Evolutionary conservation across 2,329 filamentous ascomycete genomes (phyloP), one percentile per base, ranked within the genome.

Genomic region (Nannizzia gypsea): DNA sequence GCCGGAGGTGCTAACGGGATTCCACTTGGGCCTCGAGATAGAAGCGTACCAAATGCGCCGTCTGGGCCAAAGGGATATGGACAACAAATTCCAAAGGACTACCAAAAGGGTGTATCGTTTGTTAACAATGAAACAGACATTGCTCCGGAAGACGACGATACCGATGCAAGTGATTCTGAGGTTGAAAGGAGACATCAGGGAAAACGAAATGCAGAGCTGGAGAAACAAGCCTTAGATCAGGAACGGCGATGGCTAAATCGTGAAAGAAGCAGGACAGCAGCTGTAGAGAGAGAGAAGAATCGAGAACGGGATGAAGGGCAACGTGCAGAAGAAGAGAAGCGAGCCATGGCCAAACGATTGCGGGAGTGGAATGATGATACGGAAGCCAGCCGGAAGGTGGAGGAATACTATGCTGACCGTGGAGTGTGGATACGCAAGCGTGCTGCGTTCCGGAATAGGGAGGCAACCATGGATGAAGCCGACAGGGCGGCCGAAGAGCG

Each of bases 171-270:
- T 64, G 93, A 99, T 67, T 85, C 87, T 11, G 92, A 97, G 71
- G 78, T 97, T 0, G 86, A 95, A 71, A 80, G 80, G 28, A 81
- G 90, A 54, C 83, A 87, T 17, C 75, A 83, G 63, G 81, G 83
- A 24, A 91, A 89, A 72, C 84, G 85, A 65, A 81, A 87, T 38
- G 79, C 85, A 0, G 90, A 96, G 22, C 80, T 84, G 0, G 88
- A 96, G 55, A 90, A 91, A 69, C 78, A 83, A 54, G 96, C 89
- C 69, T 78, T 88, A 0, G 91, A 96, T 66, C 87, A 91, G 48
- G 90, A 96, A 71, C 84, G 90, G 31, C 86, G 90, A 63, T 97
- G 92, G 92, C 79, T 90, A 26, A 95, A 95, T 70, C 84, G 91
- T 50, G 93, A 99, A 72, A 83, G 87, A 59, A 88, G 88, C 62